Evolutionary conservation across 2,329 filamentous ascomycete genomes (phyloP).

Genomic region (Aspergillus puulaauensis): DNA sequence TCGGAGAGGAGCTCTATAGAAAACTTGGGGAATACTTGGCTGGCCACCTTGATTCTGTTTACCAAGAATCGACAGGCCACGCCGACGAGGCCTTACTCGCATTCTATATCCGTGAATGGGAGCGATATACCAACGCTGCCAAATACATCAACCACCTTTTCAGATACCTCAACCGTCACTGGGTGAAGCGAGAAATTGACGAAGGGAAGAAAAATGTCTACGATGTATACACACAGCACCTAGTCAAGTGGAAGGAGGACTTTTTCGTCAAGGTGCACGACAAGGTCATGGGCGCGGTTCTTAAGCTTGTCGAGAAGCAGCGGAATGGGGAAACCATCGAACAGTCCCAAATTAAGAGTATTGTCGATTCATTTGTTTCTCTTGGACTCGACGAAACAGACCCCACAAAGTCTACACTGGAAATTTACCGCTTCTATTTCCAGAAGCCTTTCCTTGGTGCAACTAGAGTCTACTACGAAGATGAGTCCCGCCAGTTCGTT

Average conservation of each 20-base stretch:
- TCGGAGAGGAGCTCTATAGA: constrained; percentile 94
- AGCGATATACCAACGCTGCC: constrained; percentile 88
- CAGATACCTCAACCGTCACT: constrained; percentile 93
- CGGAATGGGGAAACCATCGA: constrained; percentile 97
- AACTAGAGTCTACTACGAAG: constrained; percentile 81
- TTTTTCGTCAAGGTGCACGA: constrained; percentile 80
- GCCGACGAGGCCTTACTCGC: constrained; percentile 84
- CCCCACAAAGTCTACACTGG: constrained; percentile 87
- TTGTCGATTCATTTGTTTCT: constrained; percentile 95
- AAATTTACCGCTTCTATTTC: constrained; percentile 91
- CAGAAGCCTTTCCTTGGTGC: constrained; percentile 87
- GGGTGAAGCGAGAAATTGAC: constrained; percentile 98
- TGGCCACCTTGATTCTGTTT: constrained; percentile 70
- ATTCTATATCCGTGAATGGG: constrained; percentile 97
- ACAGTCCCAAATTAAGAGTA: constrained; percentile 92
- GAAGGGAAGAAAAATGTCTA: constrained; percentile 98
- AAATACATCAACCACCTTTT: constrained; percentile 98
- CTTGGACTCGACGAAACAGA: constrained; percentile 92
- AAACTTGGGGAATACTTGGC: constrained; percentile 85
- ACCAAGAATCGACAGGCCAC: constrained; percentile 72
- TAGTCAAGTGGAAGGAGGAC: constrained; percentile 92
- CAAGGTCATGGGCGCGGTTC: constrained; percentile 91
- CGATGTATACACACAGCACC: constrained; percentile 94
- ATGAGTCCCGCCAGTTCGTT: constrained; percentile 90
- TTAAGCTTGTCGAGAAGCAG: constrained; percentile 96